Conservation (phyloP, 2,329 filamentous ascomycete species). For the Monilinia aucupariae region DNA sequence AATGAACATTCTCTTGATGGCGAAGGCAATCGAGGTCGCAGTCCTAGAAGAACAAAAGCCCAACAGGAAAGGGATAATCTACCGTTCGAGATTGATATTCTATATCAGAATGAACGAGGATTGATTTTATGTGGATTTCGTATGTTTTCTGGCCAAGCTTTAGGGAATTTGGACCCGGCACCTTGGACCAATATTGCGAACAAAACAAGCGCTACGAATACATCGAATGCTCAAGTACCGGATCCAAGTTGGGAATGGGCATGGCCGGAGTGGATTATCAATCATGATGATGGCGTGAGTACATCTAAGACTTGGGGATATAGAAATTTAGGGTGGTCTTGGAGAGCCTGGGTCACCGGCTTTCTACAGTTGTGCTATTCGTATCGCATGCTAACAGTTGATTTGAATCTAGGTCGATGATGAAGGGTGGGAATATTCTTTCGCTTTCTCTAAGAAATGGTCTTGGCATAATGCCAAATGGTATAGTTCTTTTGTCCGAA, state of each 20-base stretch:
- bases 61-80: constrained; percentile 10
- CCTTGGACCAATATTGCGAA: constrained; percentile 75
- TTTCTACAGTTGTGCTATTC: neutral
- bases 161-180: constrained; percentile 78
- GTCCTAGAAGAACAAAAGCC: constrained; percentile 12
- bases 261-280: constrained; percentile 60
- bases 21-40: constrained; percentile 22
- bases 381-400: neutral
- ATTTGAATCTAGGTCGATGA: constrained; percentile 50
- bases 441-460: constrained; percentile 69
- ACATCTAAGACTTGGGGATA: neutral
- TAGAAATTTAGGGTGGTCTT: neutral
- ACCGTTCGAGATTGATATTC: constrained; percentile 65
- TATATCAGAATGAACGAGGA: constrained; percentile 95
- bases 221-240: constrained; percentile 82
- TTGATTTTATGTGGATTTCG: constrained; percentile 83
- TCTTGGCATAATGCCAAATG: constrained; percentile 87
- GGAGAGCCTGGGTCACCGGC: neutral
- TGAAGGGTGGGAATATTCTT: constrained; percentile 94
- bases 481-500: constrained; percentile 92
- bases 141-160: constrained; percentile 79
- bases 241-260: constrained; percentile 95
- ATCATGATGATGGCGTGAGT: constrained; percentile 66
- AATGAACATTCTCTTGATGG: neutral
- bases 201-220: constrained; percentile 58